Conservation (phyloP, 1,139 yeast genomes). For the Sugiyamaella neomexicana region DNA sequence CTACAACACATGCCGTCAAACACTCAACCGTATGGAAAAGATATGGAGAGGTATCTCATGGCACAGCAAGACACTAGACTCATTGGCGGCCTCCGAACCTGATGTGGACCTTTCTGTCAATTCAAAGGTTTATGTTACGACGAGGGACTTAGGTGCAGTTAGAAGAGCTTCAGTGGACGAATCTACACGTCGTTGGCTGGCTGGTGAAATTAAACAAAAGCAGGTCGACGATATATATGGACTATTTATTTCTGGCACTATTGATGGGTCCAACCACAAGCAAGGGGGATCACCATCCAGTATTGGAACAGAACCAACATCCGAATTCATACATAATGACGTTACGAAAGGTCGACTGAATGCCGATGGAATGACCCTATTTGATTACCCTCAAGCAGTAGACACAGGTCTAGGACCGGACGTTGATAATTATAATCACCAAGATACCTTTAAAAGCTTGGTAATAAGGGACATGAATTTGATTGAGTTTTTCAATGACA, state of each 20-base stretch:
- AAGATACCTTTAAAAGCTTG: constrained; percentile 28
- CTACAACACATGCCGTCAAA: constrained; percentile 32
- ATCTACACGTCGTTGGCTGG: constrained; percentile 32
- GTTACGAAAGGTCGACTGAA: background rate
- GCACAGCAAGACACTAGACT: constrained; percentile 33
- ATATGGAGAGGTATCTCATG: constrained; percentile 37
- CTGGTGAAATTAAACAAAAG: constrained; percentile 27
- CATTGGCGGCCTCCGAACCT: constrained; percentile 34
- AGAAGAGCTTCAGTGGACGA: constrained; percentile 33
- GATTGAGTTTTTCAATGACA: constrained; percentile 28
- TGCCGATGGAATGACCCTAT: constrained; percentile 9
- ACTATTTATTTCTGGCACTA: constrained; percentile 31
- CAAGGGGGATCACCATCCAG: constrained; percentile 6
- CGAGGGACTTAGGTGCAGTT: constrained; percentile 32
- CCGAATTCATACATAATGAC: background rate
- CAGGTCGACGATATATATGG: constrained; percentile 31
- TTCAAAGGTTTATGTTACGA: constrained; percentile 29
- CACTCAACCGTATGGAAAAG: constrained; percentile 30
- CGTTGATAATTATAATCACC: background rate
- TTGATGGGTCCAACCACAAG: constrained; percentile 19
- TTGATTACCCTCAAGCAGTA: constrained; percentile 1
- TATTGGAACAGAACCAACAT: background rate
- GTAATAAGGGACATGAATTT: constrained; percentile 31
- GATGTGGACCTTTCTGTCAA: constrained; percentile 34
- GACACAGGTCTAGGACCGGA: background rate